phyloP scores from a whole-genome alignment of 805 yeast genomes.

The Saccharomycopsis microspora region DNA sequence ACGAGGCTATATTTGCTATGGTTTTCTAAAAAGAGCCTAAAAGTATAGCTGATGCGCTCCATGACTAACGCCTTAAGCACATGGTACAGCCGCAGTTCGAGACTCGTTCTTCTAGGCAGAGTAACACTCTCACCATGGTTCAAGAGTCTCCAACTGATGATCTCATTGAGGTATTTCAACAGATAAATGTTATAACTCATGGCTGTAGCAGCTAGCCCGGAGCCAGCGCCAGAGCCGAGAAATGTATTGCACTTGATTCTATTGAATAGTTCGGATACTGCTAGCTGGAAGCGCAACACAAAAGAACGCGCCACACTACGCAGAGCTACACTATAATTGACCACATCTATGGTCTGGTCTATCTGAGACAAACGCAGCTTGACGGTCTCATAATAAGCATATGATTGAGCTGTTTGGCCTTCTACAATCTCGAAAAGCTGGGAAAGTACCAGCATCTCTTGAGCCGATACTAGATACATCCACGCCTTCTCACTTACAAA shows the following conservation, averaged over 20 bases:
- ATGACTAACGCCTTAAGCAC: slow-evolving; percentile 38
- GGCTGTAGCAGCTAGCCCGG: slow-evolving; percentile 13
- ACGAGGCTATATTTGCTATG: slow-evolving; percentile 22
- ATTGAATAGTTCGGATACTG: slow-evolving; percentile 61
- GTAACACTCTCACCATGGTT: slow-evolving; percentile 16
- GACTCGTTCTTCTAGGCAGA: slow-evolving; percentile 24
- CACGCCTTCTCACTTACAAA: slow-evolving; percentile 69
- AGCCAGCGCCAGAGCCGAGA: slow-evolving; percentile 25
- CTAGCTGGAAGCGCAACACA: slow-evolving; percentile 54
- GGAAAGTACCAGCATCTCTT: slow-evolving; percentile 77
- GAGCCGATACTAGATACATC: slow-evolving; percentile 70
- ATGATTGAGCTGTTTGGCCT: slow-evolving; percentile 20
- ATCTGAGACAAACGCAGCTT: slow-evolving; percentile 43
- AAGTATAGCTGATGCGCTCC: slow-evolving; percentile 45
- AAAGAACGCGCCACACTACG: slow-evolving; percentile 59
- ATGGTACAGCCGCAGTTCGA: slow-evolving; percentile 20
- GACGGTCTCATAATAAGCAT: slow-evolving; percentile 28
- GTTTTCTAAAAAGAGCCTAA: slow-evolving; percentile 30
- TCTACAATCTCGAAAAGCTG: slow-evolving; percentile 42
- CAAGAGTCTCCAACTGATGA: slow-evolving; percentile 10
- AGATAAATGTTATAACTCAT: slow-evolving; percentile 28
- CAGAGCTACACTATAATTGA: slow-evolving; percentile 64
- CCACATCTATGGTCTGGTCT: slow-evolving; percentile 56
- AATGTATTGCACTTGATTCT: slow-evolving; percentile 31
- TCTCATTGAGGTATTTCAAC: slow-evolving; percentile 32